Evolutionary conservation across 108 stramenopile species (phyloP), one percentile per base, ranked within the genome.

Genomic region (Pseudonitzschia multiseries): DNA sequence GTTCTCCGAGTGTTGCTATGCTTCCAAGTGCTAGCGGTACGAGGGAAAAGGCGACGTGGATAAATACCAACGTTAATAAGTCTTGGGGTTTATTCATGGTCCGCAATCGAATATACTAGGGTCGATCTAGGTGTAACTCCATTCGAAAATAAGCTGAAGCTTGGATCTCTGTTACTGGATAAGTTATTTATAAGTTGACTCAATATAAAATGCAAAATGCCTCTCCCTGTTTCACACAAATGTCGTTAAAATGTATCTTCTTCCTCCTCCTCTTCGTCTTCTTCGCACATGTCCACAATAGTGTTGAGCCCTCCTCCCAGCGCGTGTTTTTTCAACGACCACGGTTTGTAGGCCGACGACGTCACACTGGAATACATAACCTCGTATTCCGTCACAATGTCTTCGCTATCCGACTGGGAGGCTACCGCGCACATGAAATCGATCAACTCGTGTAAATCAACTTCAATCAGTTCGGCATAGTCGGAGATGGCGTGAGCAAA

Each of bases 401-500:
- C 54, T 21, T 56, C 48, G 24, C 51, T 40, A 6, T 63, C 62
- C 8, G 76, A 52, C 67, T 72, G 53, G 13, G 63, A 56, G 36
- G 82, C 68, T 5, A 76, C 79, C 22, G 80, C 79, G 52, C 70
- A 76, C 82, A 83, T 83, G 31, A 80, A 80, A 48, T 84, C 83
- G 44, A 84, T 77, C 57, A 84, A 52, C 51, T 84, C 78, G 41
- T 80, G 83, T 22, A 84, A 46, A 54, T 65, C 51, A 0, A 50
- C 57, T 10, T 61, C 22, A 17, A 75, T 61, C 17, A 57, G 24
- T n/a, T 69, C 73, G 10, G 83, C 83, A 71, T 78, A 84, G 14
- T 80, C 65, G 9, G 79, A 66, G 48, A 84, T 80, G 50, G 78
- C 74, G 28, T 65, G 41, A 3, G 83, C 83, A 69, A 80, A 84